Evolutionary conservation across 768 basidiomycete species (phyloP).

Genomic region (Mycena amicta): DNA sequence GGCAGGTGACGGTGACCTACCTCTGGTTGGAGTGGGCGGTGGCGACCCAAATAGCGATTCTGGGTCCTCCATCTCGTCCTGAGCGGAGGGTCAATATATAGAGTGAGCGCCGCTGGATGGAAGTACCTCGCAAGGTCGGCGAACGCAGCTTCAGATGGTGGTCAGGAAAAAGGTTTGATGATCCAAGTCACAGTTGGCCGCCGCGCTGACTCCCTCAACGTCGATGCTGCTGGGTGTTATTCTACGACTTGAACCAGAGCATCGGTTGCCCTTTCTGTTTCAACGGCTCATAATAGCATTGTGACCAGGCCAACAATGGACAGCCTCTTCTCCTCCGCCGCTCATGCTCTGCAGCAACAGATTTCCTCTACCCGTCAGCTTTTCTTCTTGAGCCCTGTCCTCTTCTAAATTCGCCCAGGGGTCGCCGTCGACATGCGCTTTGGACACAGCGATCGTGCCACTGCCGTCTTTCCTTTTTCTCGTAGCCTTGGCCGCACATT

Average conservation of each 20-base stretch:
- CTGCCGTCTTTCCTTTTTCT: constrained; percentile 31
- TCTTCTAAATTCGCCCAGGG: constrained; percentile 22
- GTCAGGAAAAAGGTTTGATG: not conserved
- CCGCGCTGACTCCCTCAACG: not conserved
- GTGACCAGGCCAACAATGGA: not conserved
- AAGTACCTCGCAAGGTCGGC: not conserved
- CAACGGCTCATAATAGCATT: not conserved
- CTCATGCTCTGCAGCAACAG: constrained; percentile 25
- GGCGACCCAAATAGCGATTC: constrained; percentile 86
- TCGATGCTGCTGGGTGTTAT: not conserved
- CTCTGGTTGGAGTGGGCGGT: constrained; percentile 66
- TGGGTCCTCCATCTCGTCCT: constrained; percentile 43
- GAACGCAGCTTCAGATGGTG: not conserved
- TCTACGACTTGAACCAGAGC: not conserved
- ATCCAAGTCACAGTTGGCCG: not conserved
- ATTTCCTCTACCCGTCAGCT: constrained; percentile 23
- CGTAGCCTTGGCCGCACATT: constrained; percentile 13
- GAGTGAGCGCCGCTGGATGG: constrained; percentile 5
- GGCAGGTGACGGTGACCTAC: constrained; percentile 71
- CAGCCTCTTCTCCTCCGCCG: not conserved
- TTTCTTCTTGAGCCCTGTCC: not conserved
- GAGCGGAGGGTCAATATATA: not conserved
- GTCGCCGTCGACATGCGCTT: constrained; percentile 33
- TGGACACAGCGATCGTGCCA: constrained; percentile 32
- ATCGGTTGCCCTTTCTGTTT: not conserved